phyloP scores from a whole-genome alignment of 768 basidiomycete species.

The Hypsizygus marmoreus region DNA sequence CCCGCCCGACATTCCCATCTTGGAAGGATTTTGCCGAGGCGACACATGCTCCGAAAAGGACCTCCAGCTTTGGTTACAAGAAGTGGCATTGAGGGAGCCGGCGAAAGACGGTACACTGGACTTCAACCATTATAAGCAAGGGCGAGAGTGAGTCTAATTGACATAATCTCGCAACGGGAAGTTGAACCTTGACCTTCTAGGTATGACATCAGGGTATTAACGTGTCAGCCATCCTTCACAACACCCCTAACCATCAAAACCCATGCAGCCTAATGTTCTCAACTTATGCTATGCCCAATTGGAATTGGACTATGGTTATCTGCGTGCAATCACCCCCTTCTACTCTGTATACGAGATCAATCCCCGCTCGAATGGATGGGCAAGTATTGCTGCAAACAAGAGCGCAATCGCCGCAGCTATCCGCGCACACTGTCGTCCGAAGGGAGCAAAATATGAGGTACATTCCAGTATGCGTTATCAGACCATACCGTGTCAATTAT shows the following conservation, averaged over 20 bases:
- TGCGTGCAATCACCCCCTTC: conserved; percentile 49
- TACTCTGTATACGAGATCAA: conserved; percentile 44
- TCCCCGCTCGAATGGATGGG: conserved; percentile 25
- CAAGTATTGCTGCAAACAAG: conserved; percentile 29
- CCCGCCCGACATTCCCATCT: conserved; percentile 41
- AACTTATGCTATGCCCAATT: conserved; percentile 47
- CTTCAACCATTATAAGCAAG: conserved; percentile 44
- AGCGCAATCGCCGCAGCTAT: conserved; percentile 27
- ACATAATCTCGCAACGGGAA: neutral
- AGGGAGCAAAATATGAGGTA: conserved; percentile 16
- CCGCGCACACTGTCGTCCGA: conserved; percentile 8
- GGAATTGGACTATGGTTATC: conserved; percentile 45
- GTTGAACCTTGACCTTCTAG: conserved; percentile 1
- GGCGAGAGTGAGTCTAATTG: conserved; percentile 32
- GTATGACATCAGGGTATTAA: conserved; percentile 16
- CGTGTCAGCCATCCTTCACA: neutral
- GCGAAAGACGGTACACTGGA: conserved; percentile 37
- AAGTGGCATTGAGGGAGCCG: conserved; percentile 36
- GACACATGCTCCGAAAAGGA: conserved; percentile 45
- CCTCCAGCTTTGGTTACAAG: conserved; percentile 41
- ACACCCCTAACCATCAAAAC: neutral
- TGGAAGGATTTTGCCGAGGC: conserved; percentile 51
- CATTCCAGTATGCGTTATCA: neutral
- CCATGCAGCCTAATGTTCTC: conserved; percentile 35
- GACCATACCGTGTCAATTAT: neutral